A percentile compares a stretch with the other conserved stretches of the same genome.
Conservation (phyloP, 176 grass and related monocot species). For the Hsuehochloa calcarea region DNA sequence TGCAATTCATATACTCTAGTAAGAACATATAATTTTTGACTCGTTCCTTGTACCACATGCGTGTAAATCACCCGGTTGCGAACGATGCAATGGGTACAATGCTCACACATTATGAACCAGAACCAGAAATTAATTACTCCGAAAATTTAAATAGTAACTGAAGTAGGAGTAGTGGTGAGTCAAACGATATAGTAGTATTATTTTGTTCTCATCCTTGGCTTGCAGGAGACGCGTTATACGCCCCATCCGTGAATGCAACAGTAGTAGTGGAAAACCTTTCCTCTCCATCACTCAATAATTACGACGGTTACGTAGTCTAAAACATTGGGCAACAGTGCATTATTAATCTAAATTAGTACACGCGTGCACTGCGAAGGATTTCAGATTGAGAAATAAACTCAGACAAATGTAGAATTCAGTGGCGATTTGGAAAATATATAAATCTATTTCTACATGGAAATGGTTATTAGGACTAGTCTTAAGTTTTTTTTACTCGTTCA, state of each 20-base stretch:
- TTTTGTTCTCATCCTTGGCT: slow-evolving; percentile 5
- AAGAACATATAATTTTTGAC: background rate
- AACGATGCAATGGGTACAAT: background rate
- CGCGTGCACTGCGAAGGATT: background rate
- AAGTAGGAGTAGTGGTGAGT: background rate
- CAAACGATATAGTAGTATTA: background rate
- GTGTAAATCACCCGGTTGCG: background rate
- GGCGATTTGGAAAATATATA: background rate
- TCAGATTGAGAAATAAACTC: background rate
- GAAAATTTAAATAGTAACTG: background rate
- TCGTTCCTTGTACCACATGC: background rate
- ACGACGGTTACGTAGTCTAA: background rate
- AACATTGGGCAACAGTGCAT: background rate
- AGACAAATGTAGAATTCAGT: background rate
- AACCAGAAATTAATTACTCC: background rate
- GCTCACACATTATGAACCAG: background rate
- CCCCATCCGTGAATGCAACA: slow-evolving; percentile 11
- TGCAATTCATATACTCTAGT: background rate
- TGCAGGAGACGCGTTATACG: background rate
- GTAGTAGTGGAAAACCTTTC: background rate
- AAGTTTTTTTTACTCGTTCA: background rate
- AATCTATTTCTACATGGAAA: background rate
- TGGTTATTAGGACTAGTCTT: background rate
- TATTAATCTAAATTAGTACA: background rate
- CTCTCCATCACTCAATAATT: background rate